Evolutionary conservation across 2,329 filamentous ascomycete species (phyloP).

Genomic region (Penicillium sp.): DNA sequence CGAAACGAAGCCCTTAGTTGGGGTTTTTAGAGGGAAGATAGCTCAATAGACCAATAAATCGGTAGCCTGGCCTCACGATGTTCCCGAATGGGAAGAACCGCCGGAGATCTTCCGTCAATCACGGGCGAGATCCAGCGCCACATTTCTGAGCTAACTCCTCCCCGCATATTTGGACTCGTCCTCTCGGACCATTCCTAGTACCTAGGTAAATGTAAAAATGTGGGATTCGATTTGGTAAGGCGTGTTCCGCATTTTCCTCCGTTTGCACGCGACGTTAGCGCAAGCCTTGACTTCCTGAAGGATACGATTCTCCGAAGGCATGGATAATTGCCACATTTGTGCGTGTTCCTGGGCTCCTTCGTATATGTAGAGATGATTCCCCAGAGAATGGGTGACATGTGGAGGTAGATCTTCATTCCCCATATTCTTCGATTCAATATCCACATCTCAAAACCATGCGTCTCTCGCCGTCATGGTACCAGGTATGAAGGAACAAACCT

Average conservation of each 20-base stretch:
- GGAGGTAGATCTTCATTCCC: slow-evolving; percentile 26
- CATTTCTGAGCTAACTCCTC: background rate
- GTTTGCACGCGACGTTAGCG: background rate
- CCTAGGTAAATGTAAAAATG: background rate
- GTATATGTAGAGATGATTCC: slow-evolving; percentile 14
- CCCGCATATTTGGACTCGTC: background rate
- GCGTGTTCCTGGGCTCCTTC: background rate
- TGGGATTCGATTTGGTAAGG: background rate
- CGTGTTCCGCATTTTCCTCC: background rate
- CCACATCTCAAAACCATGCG: slow-evolving; percentile 43
- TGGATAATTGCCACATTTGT: slow-evolving; percentile 3
- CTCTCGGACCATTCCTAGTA: background rate
- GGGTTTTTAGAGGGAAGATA: too few relatives aligned
- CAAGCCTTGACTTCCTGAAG: background rate
- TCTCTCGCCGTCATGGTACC: slow-evolving; percentile 58
- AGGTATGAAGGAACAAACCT: slow-evolving; percentile 38
- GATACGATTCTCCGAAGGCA: slow-evolving; percentile 1
- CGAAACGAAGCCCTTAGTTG: background rate
- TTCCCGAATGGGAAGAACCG: background rate
- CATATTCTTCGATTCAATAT: slow-evolving; percentile 9
- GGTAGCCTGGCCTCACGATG: background rate
- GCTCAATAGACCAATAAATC: background rate
- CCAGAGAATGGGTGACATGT: slow-evolving; percentile 9
- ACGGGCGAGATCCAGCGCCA: slow-evolving; percentile 2
- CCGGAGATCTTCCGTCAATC: slow-evolving; percentile 22